Evolutionary conservation across 2,329 filamentous ascomycete genomes (phyloP).

Genomic region (Colletotrichum sp.): DNA sequence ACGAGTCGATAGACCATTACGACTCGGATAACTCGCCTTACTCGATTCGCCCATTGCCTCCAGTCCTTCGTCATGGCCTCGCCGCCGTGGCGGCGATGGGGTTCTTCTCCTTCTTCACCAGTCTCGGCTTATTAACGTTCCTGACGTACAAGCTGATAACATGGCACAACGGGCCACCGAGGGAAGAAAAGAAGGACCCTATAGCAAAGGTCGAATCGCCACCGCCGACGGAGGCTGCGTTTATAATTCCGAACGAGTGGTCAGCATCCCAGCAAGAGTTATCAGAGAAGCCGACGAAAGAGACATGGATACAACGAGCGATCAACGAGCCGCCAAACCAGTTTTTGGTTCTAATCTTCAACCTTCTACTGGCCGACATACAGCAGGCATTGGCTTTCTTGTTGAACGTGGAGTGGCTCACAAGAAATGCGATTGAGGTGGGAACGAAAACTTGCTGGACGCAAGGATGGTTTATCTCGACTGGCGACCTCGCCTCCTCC

Average conservation of each 20-base stretch:
- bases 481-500: slow-evolving; percentile 69
- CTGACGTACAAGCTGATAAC: slow-evolving; percentile 38
- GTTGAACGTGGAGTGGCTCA: slow-evolving; percentile 65
- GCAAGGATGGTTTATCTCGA: slow-evolving; percentile 73
- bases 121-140: slow-evolving; percentile 35
- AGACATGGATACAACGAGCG: slow-evolving; percentile 24
- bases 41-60: slow-evolving; percentile 38
- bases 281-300: not conserved
- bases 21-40: slow-evolving; percentile 31
- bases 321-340: slow-evolving; percentile 59
- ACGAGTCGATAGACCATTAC: slow-evolving; percentile 20
- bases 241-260: slow-evolving; percentile 29
- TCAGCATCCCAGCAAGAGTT: slow-evolving; percentile 23
- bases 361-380: slow-evolving; percentile 71
- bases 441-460: slow-evolving; percentile 60
- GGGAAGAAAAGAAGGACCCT: slow-evolving; percentile 8
- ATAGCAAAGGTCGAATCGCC: not conserved
- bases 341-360: slow-evolving; percentile 73
- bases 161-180: slow-evolving; percentile 32
- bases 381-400: slow-evolving; percentile 70
- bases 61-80: slow-evolving; percentile 38
- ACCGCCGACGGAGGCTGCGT: slow-evolving; percentile 23
- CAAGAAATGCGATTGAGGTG: slow-evolving; percentile 57
- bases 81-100: slow-evolving; percentile 41
- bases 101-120: slow-evolving; percentile 40